phyloP scores from a whole-genome alignment of 2,329 filamentous ascomycete genomes.

The Claviceps quebecensis region DNA sequence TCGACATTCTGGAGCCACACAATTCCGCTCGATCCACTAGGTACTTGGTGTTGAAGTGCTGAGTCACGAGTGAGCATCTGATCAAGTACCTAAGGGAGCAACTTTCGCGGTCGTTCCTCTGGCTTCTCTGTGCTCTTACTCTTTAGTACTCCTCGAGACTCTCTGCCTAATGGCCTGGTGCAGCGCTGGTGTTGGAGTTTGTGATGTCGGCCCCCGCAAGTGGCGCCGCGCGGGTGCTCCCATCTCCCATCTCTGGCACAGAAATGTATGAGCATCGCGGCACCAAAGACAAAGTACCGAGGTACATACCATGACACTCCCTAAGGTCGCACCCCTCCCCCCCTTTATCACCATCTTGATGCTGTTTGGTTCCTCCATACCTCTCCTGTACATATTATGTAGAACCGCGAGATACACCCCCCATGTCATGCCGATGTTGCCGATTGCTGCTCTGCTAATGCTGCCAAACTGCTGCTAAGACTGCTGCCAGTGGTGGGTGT shows the following conservation, averaged over 20 bases:
- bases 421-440: slow-evolving; percentile 1
- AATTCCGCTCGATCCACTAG: too few relatives aligned
- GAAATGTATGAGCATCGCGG: neutral
- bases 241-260: neutral
- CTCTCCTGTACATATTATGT: neutral
- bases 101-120: too few relatives aligned
- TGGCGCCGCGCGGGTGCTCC: slow-evolving; percentile 4
- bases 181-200: neutral
- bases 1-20: too few relatives aligned
- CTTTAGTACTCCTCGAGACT: neutral
- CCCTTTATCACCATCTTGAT: neutral
- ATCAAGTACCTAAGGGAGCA: too few relatives aligned
- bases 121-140: neutral
- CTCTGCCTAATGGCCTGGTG: neutral
- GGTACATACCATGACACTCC: neutral
- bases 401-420: slow-evolving; percentile 1
- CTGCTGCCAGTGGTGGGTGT: too few relatives aligned
- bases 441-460: neutral
- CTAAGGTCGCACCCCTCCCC: neutral
- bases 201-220: neutral
- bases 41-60: too few relatives aligned
- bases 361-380: neutral
- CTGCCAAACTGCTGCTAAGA: neutral
- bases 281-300: neutral
- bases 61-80: too few relatives aligned